Evolutionary conservation across 129 eudicot species (phyloP).

Genomic region (Pseudognaphalium luteoalbum): DNA sequence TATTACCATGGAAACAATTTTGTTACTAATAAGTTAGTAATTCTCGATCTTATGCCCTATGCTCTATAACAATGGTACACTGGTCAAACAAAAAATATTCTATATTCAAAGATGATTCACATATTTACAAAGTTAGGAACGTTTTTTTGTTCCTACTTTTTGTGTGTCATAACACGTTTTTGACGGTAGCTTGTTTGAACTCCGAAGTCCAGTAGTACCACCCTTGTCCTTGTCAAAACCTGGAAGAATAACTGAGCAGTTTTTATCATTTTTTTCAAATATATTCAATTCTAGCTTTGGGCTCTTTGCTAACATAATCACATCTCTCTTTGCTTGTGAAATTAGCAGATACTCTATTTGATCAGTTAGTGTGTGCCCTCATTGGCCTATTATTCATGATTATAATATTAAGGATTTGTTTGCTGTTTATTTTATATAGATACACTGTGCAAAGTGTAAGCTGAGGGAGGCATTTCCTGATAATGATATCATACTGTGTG

Average conservation of each 20-base stretch:
- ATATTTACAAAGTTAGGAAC: constrained; percentile 9
- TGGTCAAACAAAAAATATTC: background rate
- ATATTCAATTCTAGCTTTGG: background rate
- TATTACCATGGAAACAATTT: constrained; percentile 6
- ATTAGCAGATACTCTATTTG: background rate
- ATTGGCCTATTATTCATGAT: background rate
- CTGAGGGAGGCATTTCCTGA: constrained; percentile 73
- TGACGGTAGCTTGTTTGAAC: background rate
- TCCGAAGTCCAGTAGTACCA: background rate
- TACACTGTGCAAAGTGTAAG: constrained; percentile 87
- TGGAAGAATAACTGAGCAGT: constrained; percentile 3
- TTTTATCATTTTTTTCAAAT: background rate
- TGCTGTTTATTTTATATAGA: constrained; percentile 45
- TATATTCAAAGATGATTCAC: background rate
- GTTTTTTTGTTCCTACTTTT: background rate
- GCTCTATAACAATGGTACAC: background rate
- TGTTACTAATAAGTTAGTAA: background rate
- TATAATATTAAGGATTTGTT: constrained; percentile 17
- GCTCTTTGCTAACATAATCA: background rate
- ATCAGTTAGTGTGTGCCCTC: background rate
- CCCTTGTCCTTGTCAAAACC: constrained; percentile 2
- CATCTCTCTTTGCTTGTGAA: constrained; percentile 7
- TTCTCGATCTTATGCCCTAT: constrained; percentile 3
- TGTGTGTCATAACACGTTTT: background rate
- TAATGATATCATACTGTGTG: constrained; percentile 93